Evolutionary conservation across 345 rosid species (phyloP).

Genomic region (Corchorus capsularis): DNA sequence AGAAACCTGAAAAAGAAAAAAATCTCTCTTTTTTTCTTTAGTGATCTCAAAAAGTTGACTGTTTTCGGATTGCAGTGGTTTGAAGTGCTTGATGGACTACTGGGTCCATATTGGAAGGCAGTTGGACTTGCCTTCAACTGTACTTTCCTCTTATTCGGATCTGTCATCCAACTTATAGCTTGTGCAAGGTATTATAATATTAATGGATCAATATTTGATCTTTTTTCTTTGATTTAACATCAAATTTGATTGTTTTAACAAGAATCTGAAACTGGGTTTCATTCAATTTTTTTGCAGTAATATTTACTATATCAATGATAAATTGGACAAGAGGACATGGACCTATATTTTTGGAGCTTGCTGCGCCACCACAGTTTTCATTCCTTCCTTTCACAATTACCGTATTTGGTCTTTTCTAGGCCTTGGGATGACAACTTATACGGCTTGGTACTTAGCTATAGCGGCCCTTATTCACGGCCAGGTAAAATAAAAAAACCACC

Average conservation of each 20-base stretch:
- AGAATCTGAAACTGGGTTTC: conserved; percentile 8
- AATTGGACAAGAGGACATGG: conserved; percentile 98
- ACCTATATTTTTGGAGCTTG: conserved; percentile 99
- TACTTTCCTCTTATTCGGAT: conserved; percentile 94
- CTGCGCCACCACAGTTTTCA: conserved; percentile 98
- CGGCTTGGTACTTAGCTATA: conserved; percentile 93
- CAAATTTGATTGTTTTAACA: background rate
- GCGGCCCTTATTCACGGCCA: conserved; percentile 86
- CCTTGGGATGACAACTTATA: conserved; percentile 98
- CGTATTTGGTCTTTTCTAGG: conserved; percentile 99
- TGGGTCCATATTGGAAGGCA: conserved; percentile 98
- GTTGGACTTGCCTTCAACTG: conserved; percentile 95
- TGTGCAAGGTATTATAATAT: conserved; percentile 66
- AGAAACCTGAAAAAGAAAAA: background rate
- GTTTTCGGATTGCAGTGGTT: conserved; percentile 69
- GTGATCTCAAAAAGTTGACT: background rate
- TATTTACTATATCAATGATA: conserved; percentile 95
- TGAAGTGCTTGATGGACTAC: conserved; percentile 92
- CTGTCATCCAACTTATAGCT: conserved; percentile 97
- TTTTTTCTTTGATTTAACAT: background rate
- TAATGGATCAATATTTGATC: conserved; percentile 10
- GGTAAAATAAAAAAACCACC: conserved; percentile 36
- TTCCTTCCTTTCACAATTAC: conserved; percentile 97
- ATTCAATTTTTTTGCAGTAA: conserved; percentile 52
- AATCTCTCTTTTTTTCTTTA: conserved; percentile 10